phyloP scores from a whole-genome alignment of 2,329 filamentous ascomycete genomes.

The Stromatinia cepivora region DNA sequence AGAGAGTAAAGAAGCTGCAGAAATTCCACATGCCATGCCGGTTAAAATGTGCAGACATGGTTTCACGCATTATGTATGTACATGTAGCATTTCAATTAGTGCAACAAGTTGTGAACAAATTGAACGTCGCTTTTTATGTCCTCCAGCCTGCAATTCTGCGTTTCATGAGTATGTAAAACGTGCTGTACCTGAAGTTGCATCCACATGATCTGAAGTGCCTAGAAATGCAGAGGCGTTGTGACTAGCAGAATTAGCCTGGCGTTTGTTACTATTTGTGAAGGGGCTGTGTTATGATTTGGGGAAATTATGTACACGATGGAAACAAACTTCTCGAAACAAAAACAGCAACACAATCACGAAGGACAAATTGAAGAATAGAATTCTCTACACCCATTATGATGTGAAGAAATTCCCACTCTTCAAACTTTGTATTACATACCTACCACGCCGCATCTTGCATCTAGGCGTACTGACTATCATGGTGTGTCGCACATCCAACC shows the following conservation, averaged over 20 bases:
- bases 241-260: background rate
- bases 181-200: slow-evolving; percentile 19
- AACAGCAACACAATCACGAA: background rate
- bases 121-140: background rate
- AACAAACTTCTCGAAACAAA: background rate
- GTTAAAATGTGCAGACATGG: slow-evolving; percentile 7
- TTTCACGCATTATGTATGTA: background rate
- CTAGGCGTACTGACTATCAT: background rate
- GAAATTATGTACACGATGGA: slow-evolving; percentile 6
- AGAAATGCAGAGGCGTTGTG: slow-evolving; percentile 6
- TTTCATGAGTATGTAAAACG: slow-evolving; percentile 23
- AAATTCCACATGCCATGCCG: slow-evolving; percentile 14
- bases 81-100: background rate
- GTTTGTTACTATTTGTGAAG: slow-evolving; percentile 23
- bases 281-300: slow-evolving; percentile 18
- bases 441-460: too few species aligned
- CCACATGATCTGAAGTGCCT: slow-evolving; percentile 12
- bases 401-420: background rate
- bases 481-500: slow-evolving; percentile 3
- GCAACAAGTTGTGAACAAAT: background rate
- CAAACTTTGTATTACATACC: background rate
- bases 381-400: background rate
- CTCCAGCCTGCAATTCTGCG: background rate
- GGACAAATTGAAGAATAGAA: background rate
- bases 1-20: background rate